phyloP scores from a whole-genome alignment of 306 rosid genomes.

The Quercus gilva region DNA sequence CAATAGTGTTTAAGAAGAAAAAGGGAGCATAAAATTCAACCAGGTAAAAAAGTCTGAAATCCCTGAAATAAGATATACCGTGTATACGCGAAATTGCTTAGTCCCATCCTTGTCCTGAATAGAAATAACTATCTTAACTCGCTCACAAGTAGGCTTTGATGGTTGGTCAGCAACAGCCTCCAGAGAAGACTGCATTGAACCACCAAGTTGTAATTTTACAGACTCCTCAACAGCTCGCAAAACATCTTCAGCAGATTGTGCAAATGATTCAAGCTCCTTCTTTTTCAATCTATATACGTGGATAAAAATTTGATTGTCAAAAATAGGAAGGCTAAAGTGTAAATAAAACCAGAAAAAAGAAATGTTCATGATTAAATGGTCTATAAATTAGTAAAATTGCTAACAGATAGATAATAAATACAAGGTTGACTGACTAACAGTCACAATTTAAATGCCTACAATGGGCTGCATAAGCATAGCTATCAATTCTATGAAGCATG shows the following conservation, averaged over 20 bases:
- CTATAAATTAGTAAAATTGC: not conserved
- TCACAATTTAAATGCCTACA: not conserved
- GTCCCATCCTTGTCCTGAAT: slow-evolving; percentile 67
- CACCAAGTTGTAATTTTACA: slow-evolving; percentile 32
- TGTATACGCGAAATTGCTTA: slow-evolving; percentile 69
- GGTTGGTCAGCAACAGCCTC: slow-evolving; percentile 37
- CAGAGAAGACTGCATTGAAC: slow-evolving; percentile 27
- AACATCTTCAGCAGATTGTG: slow-evolving; percentile 60
- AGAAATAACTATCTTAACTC: slow-evolving; percentile 70
- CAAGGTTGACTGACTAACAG: not conserved
- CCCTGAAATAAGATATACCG: slow-evolving; percentile 40
- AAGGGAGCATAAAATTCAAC: not conserved
- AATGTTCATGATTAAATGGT: not conserved
- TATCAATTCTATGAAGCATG: not conserved
- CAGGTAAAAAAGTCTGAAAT: slow-evolving; percentile 3
- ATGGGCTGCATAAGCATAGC: not conserved
- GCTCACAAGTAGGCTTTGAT: slow-evolving; percentile 41
- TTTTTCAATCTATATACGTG: slow-evolving; percentile 55
- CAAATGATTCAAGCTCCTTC: slow-evolving; percentile 64
- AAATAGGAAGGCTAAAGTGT: not conserved
- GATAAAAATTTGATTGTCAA: slow-evolving; percentile 7
- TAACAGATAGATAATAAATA: not conserved
- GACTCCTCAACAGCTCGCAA: slow-evolving; percentile 58
- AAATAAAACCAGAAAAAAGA: not conserved
- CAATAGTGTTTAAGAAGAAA: not conserved